These are phyloP conservation scores for Wickerhamomyces subpelliculosus DNA, from an alignment of 805 yeast genomes.

Conservation along the genomic window DNA sequence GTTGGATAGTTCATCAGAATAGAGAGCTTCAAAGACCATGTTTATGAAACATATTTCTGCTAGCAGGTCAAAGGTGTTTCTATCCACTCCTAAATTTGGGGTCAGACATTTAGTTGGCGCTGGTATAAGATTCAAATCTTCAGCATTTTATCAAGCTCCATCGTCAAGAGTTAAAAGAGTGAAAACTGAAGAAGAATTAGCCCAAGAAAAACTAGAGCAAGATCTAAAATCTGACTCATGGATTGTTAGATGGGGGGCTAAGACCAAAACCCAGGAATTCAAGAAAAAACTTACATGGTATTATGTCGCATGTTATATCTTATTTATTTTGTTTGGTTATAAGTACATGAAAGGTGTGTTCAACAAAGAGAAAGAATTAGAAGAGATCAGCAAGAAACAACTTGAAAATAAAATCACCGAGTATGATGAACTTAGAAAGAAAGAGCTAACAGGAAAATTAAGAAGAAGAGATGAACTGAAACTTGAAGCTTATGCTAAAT, in stretches of 20 bases:
- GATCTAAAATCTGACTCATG: slow-evolving; percentile 29
- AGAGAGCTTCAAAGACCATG: neutral
- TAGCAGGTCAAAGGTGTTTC: too few species aligned
- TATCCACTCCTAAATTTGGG: neutral
- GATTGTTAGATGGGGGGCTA: slow-evolving; percentile 46
- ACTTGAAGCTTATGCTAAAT: slow-evolving; percentile 49
- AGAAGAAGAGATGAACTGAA: slow-evolving; percentile 60
- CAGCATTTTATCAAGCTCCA: neutral
- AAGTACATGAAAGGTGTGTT: slow-evolving; percentile 62
- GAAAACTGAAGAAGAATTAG: slow-evolving; percentile 27
- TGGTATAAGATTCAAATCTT: too few species aligned
- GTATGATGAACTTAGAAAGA: slow-evolving; percentile 56
- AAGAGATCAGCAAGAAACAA: slow-evolving; percentile 32
- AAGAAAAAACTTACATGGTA: slow-evolving; percentile 56
- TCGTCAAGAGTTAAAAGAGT: slow-evolving; percentile 7
- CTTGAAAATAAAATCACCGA: slow-evolving; percentile 35
- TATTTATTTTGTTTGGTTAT: slow-evolving; percentile 51
- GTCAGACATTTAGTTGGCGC: too few species aligned
- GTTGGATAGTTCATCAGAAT: too few species aligned
- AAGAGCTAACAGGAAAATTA: slow-evolving; percentile 51
- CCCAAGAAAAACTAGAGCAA: slow-evolving; percentile 24
- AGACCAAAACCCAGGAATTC: slow-evolving; percentile 47
- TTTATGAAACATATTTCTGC: too few species aligned
- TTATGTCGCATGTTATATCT: slow-evolving; percentile 52
- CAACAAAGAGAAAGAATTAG: slow-evolving; percentile 56